These are phyloP conservation scores for Glycine latifolia DNA, from an alignment of 306 rosid species.

Conservation along the genomic window DNA sequence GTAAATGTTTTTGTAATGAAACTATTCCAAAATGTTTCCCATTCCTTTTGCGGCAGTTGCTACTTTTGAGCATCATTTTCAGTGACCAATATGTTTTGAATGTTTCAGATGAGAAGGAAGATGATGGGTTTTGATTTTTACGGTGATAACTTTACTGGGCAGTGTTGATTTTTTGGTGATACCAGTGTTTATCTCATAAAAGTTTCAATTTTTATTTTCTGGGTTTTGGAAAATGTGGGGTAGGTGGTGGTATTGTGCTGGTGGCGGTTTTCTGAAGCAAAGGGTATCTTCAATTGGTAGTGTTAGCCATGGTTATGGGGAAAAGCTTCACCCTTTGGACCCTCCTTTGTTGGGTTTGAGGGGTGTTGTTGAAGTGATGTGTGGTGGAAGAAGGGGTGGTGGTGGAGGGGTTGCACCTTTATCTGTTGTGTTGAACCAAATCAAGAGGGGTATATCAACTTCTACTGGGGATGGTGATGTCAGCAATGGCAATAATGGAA, in stretches of 20 bases:
- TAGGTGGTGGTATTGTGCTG: slow-evolving; percentile 51
- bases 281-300: slow-evolving; percentile 47
- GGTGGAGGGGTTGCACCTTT: slow-evolving; percentile 17
- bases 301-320: slow-evolving; percentile 18
- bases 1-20: not conserved
- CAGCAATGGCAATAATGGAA: slow-evolving; percentile 32
- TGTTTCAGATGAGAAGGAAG: not conserved
- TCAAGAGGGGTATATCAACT: slow-evolving; percentile 50
- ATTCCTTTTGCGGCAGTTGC: slow-evolving; percentile 13
- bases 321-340: slow-evolving; percentile 42
- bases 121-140: slow-evolving; percentile 35
- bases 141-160: not conserved
- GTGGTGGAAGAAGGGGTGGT: slow-evolving; percentile 31
- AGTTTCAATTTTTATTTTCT: slow-evolving; percentile 33
- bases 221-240: slow-evolving; percentile 53
- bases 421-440: slow-evolving; percentile 42
- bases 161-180: slow-evolving; percentile 21
- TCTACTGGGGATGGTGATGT: slow-evolving; percentile 24
- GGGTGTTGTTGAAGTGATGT: slow-evolving; percentile 36
- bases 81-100: slow-evolving; percentile 3
- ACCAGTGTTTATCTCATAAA: not conserved
- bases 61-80: slow-evolving; percentile 25
- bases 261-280: slow-evolving; percentile 42
- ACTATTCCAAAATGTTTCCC: not conserved
- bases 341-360: slow-evolving; percentile 46